Conservation (phyloP, 1,139 yeast genomes). For the Geotrichum aggregatum region DNA sequence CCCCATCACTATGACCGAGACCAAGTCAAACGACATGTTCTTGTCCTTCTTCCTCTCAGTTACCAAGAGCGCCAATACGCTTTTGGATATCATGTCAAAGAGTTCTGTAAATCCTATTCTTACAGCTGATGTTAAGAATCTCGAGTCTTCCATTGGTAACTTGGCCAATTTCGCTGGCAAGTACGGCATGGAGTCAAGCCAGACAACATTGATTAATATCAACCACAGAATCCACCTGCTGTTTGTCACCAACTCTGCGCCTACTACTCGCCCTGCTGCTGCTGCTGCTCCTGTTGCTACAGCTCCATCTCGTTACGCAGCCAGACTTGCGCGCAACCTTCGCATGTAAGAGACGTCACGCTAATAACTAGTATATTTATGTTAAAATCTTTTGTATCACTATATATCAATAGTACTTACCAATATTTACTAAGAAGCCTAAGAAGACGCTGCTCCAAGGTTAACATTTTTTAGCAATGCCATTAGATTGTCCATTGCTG, state of each 20-base stretch:
- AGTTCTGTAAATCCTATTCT: slow-evolving; percentile 21
- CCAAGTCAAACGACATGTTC: slow-evolving; percentile 30
- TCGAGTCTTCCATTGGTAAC: slow-evolving; percentile 24
- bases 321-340: neutral
- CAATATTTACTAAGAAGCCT: no score
- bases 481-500: no score
- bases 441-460: no score
- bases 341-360: no score
- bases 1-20: slow-evolving; percentile 30
- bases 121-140: slow-evolving; percentile 19
- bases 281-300: slow-evolving; percentile 1
- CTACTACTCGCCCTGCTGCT: neutral
- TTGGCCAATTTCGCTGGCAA: slow-evolving; percentile 23
- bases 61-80: slow-evolving; percentile 36
- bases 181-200: slow-evolving; percentile 19
- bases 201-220: slow-evolving; percentile 20
- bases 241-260: slow-evolving; percentile 1
- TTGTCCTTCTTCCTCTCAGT: slow-evolving; percentile 36
- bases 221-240: slow-evolving; percentile 22
- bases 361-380: no score
- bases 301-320: neutral
- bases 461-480: no score
- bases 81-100: slow-evolving; percentile 30
- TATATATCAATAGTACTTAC: no score
- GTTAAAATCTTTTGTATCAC: no score